These are phyloP conservation scores for Dalechampia spathulata DNA, from an alignment of 441 rosid genomes.

Conservation along the genomic window DNA sequence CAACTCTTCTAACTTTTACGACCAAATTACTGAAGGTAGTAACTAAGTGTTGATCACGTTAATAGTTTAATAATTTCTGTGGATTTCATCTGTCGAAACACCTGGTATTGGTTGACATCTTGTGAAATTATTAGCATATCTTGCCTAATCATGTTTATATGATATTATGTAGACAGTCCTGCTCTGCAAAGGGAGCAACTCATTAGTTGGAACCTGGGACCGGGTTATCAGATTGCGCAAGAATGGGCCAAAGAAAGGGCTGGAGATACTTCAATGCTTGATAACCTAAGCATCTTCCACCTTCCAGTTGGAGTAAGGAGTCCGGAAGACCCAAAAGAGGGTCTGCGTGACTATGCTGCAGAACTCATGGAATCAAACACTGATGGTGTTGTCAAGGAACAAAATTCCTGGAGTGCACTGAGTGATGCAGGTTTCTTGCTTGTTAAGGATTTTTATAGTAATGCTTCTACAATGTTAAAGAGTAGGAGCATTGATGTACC, in stretches of 20 bases:
- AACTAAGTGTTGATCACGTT: constrained; percentile 9
- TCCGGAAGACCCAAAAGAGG: constrained; percentile 37
- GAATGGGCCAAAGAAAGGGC: constrained; percentile 69
- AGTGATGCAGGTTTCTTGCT: constrained; percentile 42
- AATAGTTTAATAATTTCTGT: constrained; percentile 12
- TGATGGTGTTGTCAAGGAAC: constrained; percentile 37
- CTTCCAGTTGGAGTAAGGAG: constrained; percentile 89
- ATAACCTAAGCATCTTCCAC: constrained; percentile 52
- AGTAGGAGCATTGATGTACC: constrained; percentile 48
- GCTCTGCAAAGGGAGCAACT: constrained; percentile 62
- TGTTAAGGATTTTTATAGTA: constrained; percentile 43
- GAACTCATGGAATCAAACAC: constrained; percentile 25
- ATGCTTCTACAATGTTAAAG: constrained; percentile 47
- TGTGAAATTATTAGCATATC: constrained; percentile 8
- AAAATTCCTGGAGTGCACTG: constrained; percentile 32
- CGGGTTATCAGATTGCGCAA: constrained; percentile 59
- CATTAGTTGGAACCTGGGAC: constrained; percentile 57
- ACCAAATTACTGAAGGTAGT: constrained; percentile 57
- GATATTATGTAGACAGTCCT: constrained; percentile 39
- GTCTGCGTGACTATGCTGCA: constrained; percentile 19
- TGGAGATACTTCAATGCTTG: constrained; percentile 43
- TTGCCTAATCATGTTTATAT: constrained; percentile 10
- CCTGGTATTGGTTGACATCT: constrained; percentile 8
- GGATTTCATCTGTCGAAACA: constrained; percentile 9
- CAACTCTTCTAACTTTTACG: constrained; percentile 23